Evolutionary conservation across 2,329 filamentous ascomycete genomes (phyloP).

Genomic region (Trichoderma polysporum): DNA sequence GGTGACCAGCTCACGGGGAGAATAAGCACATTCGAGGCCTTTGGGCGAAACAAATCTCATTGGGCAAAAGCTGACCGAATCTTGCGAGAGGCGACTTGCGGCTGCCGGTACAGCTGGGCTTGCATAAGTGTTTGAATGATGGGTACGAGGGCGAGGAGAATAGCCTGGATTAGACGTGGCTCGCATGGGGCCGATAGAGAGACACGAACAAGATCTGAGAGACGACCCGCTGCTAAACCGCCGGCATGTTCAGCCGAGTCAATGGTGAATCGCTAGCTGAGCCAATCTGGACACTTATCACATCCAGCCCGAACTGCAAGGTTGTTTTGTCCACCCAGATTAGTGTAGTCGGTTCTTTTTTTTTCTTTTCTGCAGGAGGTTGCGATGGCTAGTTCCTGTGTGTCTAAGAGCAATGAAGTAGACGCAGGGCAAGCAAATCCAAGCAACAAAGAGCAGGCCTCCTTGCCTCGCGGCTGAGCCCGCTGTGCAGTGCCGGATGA

Average conservation of each 20-base stretch:
- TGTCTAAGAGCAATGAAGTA: slow-evolving; percentile 22
- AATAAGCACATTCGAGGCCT: slow-evolving; percentile 6
- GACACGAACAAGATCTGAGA: slow-evolving; percentile 25
- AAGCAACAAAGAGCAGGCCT: slow-evolving; percentile 4
- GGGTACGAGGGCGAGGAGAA: background rate
- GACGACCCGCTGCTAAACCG: slow-evolving; percentile 15
- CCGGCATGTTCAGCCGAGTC: slow-evolving; percentile 13
- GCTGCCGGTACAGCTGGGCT: background rate
- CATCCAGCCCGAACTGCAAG: background rate
- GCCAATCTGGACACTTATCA: background rate
- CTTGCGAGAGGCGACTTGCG: background rate
- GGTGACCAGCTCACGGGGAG: background rate
- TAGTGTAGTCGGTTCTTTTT: background rate
- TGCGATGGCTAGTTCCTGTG: slow-evolving; percentile 23
- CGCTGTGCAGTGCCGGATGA: slow-evolving; percentile 9
- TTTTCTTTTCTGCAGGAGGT: slow-evolving; percentile 21
- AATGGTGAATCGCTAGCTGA: slow-evolving; percentile 15
- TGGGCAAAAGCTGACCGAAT: background rate
- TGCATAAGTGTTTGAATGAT: slow-evolving; percentile 1
- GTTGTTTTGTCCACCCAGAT: slow-evolving; percentile 21
- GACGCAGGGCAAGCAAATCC: slow-evolving; percentile 20
- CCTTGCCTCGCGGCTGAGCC: slow-evolving; percentile 18
- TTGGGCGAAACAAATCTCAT: background rate
- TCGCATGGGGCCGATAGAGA: slow-evolving; percentile 17
- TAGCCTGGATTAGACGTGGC: slow-evolving; percentile 1